phyloP scores from a whole-genome alignment of 768 basidiomycete species.

The Naganishia friedmannii region DNA sequence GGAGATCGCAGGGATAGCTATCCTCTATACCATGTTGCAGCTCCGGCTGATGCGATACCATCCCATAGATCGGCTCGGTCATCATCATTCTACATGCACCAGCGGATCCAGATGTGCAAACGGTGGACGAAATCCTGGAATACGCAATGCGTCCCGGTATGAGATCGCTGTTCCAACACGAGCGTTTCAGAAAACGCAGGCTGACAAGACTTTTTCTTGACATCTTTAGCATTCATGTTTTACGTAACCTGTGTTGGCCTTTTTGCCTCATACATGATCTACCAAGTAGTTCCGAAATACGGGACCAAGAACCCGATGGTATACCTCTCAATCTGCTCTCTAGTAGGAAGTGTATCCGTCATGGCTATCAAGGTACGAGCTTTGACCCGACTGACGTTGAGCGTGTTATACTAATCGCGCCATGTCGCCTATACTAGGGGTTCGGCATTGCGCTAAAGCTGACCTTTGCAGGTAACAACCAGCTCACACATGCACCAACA shows the following conservation, averaged over 20 bases:
- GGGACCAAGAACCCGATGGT: conserved; percentile 84
- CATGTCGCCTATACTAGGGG: conserved; percentile 54
- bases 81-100: conserved; percentile 96
- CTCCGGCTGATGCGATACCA: conserved; percentile 55
- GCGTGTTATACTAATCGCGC: background rate
- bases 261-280: conserved; percentile 82
- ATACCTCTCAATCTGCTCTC: conserved; percentile 92
- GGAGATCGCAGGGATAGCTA: background rate
- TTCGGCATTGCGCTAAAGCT: conserved; percentile 96
- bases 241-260: conserved; percentile 83
- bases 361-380: conserved; percentile 80
- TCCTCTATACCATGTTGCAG: background rate
- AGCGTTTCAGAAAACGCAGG: background rate
- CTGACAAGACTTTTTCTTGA: background rate
- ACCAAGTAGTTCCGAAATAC: conserved; percentile 73
- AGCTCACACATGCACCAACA: conserved; percentile 91
- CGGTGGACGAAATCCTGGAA: conserved; percentile 85
- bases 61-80: conserved; percentile 67
- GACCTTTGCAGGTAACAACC: conserved; percentile 87
- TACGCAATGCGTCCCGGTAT: conserved; percentile 91
- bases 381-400: background rate
- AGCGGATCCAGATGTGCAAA: conserved; percentile 86
- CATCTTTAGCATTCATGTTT: conserved; percentile 70
- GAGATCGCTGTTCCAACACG: conserved; percentile 37
- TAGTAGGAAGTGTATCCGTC: conserved; percentile 93